A percentile compares a stretch with the other conserved stretches of the same genome.
These are phyloP conservation scores for Ophiocordyceps sinensis DNA, from an alignment of 2,329 filamentous ascomycete genomes.

Conservation along the genomic window DNA sequence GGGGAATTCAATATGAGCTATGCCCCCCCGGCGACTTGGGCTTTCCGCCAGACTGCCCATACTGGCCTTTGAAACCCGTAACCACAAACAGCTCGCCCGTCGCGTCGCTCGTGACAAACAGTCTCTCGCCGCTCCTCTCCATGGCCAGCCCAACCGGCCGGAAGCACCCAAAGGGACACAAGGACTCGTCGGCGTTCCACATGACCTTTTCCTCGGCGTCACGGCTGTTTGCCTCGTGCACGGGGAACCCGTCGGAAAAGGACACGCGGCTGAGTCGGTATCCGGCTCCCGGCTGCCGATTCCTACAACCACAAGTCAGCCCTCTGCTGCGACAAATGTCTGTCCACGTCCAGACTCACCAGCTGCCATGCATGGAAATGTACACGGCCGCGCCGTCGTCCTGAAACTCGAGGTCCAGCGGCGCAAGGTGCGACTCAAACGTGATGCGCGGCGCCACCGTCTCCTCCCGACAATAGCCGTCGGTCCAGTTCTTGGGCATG, in stretches of 20 bases:
- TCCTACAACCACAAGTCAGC: slow-evolving; percentile 7
- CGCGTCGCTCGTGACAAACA: slow-evolving; percentile 38
- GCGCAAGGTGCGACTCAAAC: slow-evolving; percentile 40
- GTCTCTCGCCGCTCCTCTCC: slow-evolving; percentile 20
- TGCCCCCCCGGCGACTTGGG: neutral
- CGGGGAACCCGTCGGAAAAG: slow-evolving; percentile 21
- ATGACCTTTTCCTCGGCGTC: slow-evolving; percentile 31
- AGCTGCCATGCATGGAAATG: slow-evolving; percentile 50
- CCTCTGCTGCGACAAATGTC: neutral
- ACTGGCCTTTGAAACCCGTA: slow-evolving; percentile 3
- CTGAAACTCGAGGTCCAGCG: slow-evolving; percentile 50
- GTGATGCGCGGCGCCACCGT: slow-evolving; percentile 10
- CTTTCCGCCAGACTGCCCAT: neutral
- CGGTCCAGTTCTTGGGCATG: slow-evolving; percentile 6
- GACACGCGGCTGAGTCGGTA: slow-evolving; percentile 23
- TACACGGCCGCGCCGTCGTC: slow-evolving; percentile 37
- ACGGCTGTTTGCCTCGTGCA: slow-evolving; percentile 17
- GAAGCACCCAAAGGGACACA: slow-evolving; percentile 35
- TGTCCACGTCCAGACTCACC: slow-evolving; percentile 14
- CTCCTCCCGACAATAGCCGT: slow-evolving; percentile 8
- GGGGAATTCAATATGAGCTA: no score
- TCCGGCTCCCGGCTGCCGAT: slow-evolving; percentile 18
- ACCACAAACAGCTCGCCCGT: slow-evolving; percentile 41
- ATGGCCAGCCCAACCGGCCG: slow-evolving; percentile 33
- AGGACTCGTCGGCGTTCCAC: slow-evolving; percentile 28